Conservation (phyloP, 495 filamentous ascomycete species). For the Usnea hakonensis region DNA sequence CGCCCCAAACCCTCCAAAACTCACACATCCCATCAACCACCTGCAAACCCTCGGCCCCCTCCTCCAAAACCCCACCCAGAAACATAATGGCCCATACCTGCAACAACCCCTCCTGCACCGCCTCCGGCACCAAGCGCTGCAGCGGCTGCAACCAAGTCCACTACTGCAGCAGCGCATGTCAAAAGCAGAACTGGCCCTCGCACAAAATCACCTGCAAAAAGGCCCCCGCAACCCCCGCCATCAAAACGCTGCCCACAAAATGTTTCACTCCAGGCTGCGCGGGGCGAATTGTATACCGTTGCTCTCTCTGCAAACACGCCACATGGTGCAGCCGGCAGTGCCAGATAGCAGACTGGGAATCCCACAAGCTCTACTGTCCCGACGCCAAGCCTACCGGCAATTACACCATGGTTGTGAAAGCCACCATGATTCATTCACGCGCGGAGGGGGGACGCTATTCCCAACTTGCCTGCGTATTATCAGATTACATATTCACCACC, state of each 20-base stretch:
- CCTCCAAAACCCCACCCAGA: no score
- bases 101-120: neutral
- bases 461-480: no score
- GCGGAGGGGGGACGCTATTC: neutral
- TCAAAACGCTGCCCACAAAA: neutral
- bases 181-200: slow-evolving; percentile 1
- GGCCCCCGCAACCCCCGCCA: neutral
- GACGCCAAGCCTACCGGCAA: neutral
- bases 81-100: neutral
- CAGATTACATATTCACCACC: neutral
- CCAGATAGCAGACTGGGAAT: neutral
- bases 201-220: neutral
- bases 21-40: no score
- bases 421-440: neutral
- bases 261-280: neutral
- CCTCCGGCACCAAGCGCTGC: slow-evolving; percentile 10
- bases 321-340: neutral
- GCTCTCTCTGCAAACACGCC: neutral
- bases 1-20: no score
- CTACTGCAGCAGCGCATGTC: slow-evolving; percentile 6
- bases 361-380: neutral
- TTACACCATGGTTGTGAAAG: neutral
- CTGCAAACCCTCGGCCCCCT: no score
- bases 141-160: slow-evolving; percentile 1
- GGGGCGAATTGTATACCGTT: neutral